phyloP scores from a whole-genome alignment of 2,329 filamentous ascomycete genomes.

The Chaetomium sp. region DNA sequence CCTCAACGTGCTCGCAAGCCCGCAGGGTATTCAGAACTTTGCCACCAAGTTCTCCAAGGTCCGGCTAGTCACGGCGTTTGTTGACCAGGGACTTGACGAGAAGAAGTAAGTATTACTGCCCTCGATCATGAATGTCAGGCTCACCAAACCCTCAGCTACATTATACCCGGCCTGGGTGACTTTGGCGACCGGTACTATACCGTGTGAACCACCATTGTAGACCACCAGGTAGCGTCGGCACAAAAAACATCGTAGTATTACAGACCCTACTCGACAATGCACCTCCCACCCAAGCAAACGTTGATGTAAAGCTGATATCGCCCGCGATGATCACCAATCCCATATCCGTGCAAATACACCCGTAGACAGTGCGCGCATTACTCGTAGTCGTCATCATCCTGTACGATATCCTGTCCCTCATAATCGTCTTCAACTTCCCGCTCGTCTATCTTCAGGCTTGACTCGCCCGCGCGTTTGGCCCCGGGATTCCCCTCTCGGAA shows the following conservation, averaged over 20 bases:
- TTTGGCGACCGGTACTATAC: slow-evolving; percentile 97
- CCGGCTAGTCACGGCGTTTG: slow-evolving; percentile 91
- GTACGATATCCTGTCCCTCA: slow-evolving; percentile 55
- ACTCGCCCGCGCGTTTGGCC: slow-evolving; percentile 20
- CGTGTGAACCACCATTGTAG: slow-evolving; percentile 54
- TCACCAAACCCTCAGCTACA: slow-evolving; percentile 69
- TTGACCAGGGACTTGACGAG: slow-evolving; percentile 90
- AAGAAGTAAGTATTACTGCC: slow-evolving; percentile 70
- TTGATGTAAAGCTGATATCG: slow-evolving; percentile 19
- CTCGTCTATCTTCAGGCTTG: slow-evolving; percentile 30
- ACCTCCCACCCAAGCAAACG: not conserved
- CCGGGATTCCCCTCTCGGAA: not conserved
- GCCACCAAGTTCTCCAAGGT: slow-evolving; percentile 85
- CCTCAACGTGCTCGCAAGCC: slow-evolving; percentile 96
- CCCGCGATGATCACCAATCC: slow-evolving; percentile 15
- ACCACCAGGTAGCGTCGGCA: slow-evolving; percentile 8
- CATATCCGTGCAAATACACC: slow-evolving; percentile 11
- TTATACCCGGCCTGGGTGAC: slow-evolving; percentile 89
- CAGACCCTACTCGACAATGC: not conserved
- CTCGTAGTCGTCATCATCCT: slow-evolving; percentile 58
- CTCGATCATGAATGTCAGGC: slow-evolving; percentile 29
- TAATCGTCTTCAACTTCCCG: slow-evolving; percentile 54
- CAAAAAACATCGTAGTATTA: slow-evolving; percentile 19
- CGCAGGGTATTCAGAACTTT: slow-evolving; percentile 87
- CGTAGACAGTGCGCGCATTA: slow-evolving; percentile 39